phyloP scores from a whole-genome alignment of 1,139 yeast genomes.

The Diutina catenulata region DNA sequence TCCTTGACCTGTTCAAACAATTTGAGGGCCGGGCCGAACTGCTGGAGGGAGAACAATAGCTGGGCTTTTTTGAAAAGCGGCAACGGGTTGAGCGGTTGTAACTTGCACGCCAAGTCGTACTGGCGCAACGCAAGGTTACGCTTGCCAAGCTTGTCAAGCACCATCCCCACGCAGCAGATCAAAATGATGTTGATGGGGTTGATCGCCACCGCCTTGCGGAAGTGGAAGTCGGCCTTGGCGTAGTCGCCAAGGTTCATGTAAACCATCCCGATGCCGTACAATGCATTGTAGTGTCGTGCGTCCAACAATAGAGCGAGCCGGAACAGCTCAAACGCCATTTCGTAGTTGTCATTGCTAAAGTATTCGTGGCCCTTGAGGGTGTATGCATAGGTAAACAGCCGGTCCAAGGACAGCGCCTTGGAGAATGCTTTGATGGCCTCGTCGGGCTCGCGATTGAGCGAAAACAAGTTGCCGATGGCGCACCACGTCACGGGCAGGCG shows the following conservation, averaged over 20 bases:
- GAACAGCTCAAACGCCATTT: constrained; percentile 78
- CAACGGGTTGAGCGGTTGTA: constrained; percentile 79
- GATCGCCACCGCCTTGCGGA: constrained; percentile 75
- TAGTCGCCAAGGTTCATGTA: constrained; percentile 79
- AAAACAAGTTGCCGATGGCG: constrained; percentile 78
- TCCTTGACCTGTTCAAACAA: constrained; percentile 63
- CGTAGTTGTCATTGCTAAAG: constrained; percentile 81
- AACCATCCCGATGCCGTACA: constrained; percentile 95
- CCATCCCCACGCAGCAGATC: constrained; percentile 92
- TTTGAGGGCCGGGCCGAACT: constrained; percentile 58
- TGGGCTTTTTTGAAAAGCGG: constrained; percentile 89
- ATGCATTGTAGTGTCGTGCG: constrained; percentile 82
- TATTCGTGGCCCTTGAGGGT: constrained; percentile 93
- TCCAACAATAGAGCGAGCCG: constrained; percentile 69
- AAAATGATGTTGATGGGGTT: constrained; percentile 87
- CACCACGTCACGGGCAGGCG: constrained; percentile 83
- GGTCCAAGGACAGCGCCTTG: constrained; percentile 61
- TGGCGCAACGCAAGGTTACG: constrained; percentile 67
- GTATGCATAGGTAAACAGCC: constrained; percentile 76
- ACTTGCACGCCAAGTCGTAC: constrained; percentile 70
- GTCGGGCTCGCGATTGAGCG: constrained; percentile 74
- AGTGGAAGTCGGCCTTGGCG: constrained; percentile 75
- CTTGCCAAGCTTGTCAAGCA: constrained; percentile 65
- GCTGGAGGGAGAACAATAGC: constrained; percentile 57
- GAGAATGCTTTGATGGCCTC: constrained; percentile 85